Evolutionary conservation across 257 asterid species (phyloP).

Genomic region (Jaltomata sinuosa): DNA sequence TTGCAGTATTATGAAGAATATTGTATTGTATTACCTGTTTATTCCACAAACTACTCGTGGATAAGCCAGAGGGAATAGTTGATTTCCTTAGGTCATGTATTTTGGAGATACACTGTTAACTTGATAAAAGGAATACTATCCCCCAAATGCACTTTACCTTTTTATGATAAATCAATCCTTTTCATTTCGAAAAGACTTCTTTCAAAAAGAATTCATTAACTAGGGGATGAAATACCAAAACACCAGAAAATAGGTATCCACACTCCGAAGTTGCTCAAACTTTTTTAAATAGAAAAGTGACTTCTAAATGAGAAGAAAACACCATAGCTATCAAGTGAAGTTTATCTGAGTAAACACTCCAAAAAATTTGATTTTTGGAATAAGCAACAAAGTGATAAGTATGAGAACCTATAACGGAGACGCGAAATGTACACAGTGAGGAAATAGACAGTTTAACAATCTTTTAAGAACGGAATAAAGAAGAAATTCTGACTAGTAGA

Average conservation of each 20-base stretch:
- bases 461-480: not conserved
- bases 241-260: not conserved
- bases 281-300: not conserved
- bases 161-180: not conserved
- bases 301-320: not conserved
- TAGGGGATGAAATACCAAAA: not conserved
- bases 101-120: not conserved
- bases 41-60: not conserved
- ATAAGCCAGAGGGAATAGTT: conserved; percentile 32
- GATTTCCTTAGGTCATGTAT: conserved; percentile 28
- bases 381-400: not conserved
- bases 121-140: not conserved
- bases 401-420: not conserved
- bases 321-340: not conserved
- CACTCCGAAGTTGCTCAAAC: not conserved
- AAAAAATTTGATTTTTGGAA: not conserved
- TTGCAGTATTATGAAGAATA: not conserved
- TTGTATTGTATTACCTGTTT: not conserved
- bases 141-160: not conserved
- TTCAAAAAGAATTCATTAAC: not conserved
- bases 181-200: not conserved
- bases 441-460: not conserved
- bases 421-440: not conserved
- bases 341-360: not conserved
- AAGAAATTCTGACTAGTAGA: not conserved